Base-by-base conservation (phyloP, 2,329 filamentous ascomycete species). In the Hypoxylon sp. region DNA sequence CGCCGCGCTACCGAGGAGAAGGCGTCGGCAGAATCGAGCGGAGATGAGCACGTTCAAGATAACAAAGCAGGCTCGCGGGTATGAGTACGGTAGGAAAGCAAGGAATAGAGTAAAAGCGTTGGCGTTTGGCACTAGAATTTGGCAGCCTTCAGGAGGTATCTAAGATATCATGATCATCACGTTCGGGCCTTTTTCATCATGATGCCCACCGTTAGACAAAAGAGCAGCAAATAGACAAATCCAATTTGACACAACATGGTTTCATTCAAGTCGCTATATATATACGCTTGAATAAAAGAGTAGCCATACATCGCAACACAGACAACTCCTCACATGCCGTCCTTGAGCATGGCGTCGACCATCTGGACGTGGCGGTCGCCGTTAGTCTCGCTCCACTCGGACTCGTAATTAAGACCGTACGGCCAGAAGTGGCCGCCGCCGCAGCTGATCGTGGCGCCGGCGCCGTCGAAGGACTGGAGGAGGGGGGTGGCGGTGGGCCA, bases 311-410 rank as follows among this genome's bases (percentile, higher is more conserved):
- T 1, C n/a, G 37, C 20, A 20, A 7, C 6, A 21, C 11, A 33
- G n/a, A n/a, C n/a, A n/a, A 3, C 10, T 29, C 26, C 42, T 58
- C 35, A 67, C 70, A 76, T 63, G 10, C 78, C 78, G 63, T 81
- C 77, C 0, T 58, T 69, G 17, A 80, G 55, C 79, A 81, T 81
- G 2, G 79, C 78, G 52, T 80, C 68, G 3, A 81, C 66, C 18
- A 81, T 47, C 58, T 73, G 69, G 9, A 77, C 75, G 55, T 81
- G 77, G 24, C 78, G 69, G 24, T 79, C 63, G 2, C 69, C 78
- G 50, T 79, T 79, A 7, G 74, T 75, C 69, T 78, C 76, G 56
- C 75, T 79, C 75, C 72, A 76, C 65, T 81, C 78, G 4, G 61
- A 73, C 21, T 80, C 78, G 48, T 74, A 78, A 52, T 78, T 73